phyloP scores from a whole-genome alignment of 2,329 filamentous ascomycete genomes.

The Penicillium expansum region DNA sequence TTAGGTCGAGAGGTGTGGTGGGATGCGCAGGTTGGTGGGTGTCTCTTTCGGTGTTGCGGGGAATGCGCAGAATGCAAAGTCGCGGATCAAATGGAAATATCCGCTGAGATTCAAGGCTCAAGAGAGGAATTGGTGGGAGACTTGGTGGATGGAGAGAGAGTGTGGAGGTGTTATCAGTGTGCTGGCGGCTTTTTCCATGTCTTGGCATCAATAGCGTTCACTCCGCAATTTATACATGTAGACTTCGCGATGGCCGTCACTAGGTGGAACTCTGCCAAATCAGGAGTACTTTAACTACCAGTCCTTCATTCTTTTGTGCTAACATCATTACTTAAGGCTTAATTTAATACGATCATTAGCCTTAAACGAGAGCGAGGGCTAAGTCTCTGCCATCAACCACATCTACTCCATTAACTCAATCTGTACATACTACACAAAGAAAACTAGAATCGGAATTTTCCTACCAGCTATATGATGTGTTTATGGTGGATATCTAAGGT shows the following conservation, averaged over 20 bases:
- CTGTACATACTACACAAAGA: neutral
- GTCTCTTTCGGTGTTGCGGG: neutral
- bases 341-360: neutral
- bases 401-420: neutral
- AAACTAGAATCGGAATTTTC: neutral
- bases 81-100: neutral
- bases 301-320: no score
- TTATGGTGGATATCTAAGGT: neutral
- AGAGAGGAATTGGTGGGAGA: neutral
- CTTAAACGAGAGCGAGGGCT: neutral
- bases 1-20: neutral
- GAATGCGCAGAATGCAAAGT: neutral
- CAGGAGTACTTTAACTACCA: no score
- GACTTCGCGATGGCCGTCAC: neutral
- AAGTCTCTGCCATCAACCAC: neutral
- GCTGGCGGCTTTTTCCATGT: slow-evolving; percentile 26
- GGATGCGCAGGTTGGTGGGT: neutral
- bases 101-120: neutral
- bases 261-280: neutral
- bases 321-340: no score
- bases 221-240: neutral
- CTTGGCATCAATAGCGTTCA: slow-evolving; percentile 19
- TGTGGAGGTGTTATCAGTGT: slow-evolving; percentile 21
- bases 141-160: slow-evolving; percentile 12
- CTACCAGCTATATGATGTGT: neutral